These are phyloP conservation scores for Sarcodon sp. DNA, from an alignment of 768 basidiomycete species.

Conservation along the genomic window DNA sequence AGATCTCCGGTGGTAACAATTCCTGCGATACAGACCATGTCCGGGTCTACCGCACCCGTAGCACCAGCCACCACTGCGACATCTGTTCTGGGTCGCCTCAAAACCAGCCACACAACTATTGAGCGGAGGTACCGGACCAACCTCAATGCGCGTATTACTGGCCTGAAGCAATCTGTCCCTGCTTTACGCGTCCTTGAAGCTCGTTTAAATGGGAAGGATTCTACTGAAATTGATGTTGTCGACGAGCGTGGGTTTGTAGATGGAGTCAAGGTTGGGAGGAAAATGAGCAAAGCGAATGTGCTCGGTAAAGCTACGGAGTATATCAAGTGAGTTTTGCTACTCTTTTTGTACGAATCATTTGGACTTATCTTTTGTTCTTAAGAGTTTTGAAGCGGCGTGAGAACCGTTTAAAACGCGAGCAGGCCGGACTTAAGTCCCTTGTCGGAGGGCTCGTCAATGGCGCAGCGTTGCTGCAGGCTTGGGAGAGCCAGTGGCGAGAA, in stretches of 20 bases:
- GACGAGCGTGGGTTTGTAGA: conserved; percentile 82
- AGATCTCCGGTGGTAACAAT: conserved; percentile 6
- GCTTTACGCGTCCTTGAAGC: conserved; percentile 71
- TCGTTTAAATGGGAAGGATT: conserved; percentile 21
- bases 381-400: conserved; percentile 78
- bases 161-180: conserved; percentile 69
- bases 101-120: conserved; percentile 84
- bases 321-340: conserved; percentile 35
- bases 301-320: conserved; percentile 88
- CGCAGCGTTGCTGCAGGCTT: conserved; percentile 52
- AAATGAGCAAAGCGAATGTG: conserved; percentile 85
- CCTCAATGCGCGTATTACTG: conserved; percentile 76
- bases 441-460: conserved; percentile 65
- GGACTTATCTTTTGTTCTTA: conserved; percentile 3
- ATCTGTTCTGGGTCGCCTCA: conserved; percentile 34
- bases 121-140: conserved; percentile 85
- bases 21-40: conserved; percentile 10
- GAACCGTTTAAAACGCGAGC: conserved; percentile 55
- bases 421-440: conserved; percentile 59
- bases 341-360: background rate
- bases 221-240: conserved; percentile 34
- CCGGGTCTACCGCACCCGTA: conserved; percentile 19
- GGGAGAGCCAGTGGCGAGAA: conserved; percentile 66
- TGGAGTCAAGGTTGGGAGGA: conserved; percentile 85
- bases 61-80: conserved; percentile 25